Base-by-base conservation (phyloP, 169 alveolate genomes). In the Theileria parva region DNA sequence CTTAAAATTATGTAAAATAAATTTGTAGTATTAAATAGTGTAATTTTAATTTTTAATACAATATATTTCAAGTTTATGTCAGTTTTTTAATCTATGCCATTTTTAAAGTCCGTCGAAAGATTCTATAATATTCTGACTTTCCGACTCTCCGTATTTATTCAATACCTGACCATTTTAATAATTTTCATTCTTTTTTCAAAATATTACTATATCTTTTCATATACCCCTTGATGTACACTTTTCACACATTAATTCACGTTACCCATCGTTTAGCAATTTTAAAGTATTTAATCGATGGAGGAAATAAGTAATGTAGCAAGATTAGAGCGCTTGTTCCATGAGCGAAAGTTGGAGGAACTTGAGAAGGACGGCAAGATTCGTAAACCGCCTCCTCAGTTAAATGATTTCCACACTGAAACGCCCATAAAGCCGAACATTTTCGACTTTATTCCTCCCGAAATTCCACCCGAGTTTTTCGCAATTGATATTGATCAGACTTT, bases 401-500 rank as follows among this genome's bases (percentile, higher is more conserved):
- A 44, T 44, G 17, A 44, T 4, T 44, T 15, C 8, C 12, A 44
- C 53, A 44, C 12, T 13, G 53, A 44, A 44, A 1, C 53, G 8
- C 17, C 53, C 0, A 44, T 44, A 44, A 44, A 44, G 50, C 48
- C 71, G 11, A 63, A 68, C 48, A 68, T 68, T 17, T 44, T 4
- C 5, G 80, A 73, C 17, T 73, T 73, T 17, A 17, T 30, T 25
- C 23, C 37, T n/a, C 88, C 88, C 2, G 50, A 39, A 44, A 50
- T 30, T 13, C 88, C 88, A 19, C 88, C 90, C 44, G 65, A 37
- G 39, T 84, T 37, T 77, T 77, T 84, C 51, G 90, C 77, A 74
- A 68, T 84, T 63, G 90, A 84, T 48, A 51, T 85, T 63, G 91
- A 85, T 34, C 63, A 78, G 28, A 85, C 87, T 15, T 85, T 85